Evolutionary conservation across 1,284 basidiomycete species (phyloP).

Genomic region (Afroboletus lepidellus): DNA sequence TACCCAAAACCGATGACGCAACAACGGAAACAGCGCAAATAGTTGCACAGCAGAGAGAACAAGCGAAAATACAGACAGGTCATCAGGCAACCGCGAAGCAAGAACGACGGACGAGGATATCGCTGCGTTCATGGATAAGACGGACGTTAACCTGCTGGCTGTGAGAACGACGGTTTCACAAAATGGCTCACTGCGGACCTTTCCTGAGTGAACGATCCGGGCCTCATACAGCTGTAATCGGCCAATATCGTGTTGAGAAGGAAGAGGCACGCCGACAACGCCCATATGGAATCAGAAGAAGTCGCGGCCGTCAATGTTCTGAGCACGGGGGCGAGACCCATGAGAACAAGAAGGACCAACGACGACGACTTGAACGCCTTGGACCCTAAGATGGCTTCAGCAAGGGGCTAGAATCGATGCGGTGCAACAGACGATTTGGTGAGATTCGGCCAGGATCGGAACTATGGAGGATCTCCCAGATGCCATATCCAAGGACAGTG

Average conservation of each 20-base stretch:
- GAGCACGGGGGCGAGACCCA: slow-evolving; percentile 89
- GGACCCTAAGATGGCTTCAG: slow-evolving; percentile 44
- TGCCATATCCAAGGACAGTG: slow-evolving; percentile 59
- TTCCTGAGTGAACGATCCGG: slow-evolving; percentile 37
- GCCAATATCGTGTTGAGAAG: slow-evolving; percentile 62
- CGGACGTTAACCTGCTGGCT: slow-evolving; percentile 72
- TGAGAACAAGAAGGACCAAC: slow-evolving; percentile 83
- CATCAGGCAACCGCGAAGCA: slow-evolving; percentile 83
- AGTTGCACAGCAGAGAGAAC: slow-evolving; percentile 83
- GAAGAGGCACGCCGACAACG: slow-evolving; percentile 72
- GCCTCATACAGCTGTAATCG: slow-evolving; percentile 53
- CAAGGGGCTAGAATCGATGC: neutral
- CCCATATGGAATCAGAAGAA: slow-evolving; percentile 97
- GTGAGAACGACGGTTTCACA: slow-evolving; percentile 22
- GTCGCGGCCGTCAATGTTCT: slow-evolving; percentile 92
- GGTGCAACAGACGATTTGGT: slow-evolving; percentile 24
- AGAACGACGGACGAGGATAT: slow-evolving; percentile 93
- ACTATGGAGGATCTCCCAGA: slow-evolving; percentile 60
- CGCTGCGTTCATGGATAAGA: slow-evolving; percentile 92
- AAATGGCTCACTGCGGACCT: slow-evolving; percentile 31
- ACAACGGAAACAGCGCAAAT: slow-evolving; percentile 83
- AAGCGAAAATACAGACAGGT: slow-evolving; percentile 87
- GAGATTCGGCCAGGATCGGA: slow-evolving; percentile 19
- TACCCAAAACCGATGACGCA: slow-evolving; percentile 80
- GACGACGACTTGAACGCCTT: slow-evolving; percentile 74